Evolutionary conservation across 805 yeast genomes (phyloP), one percentile per base, ranked within the genome.

Genomic region (Candida endomychidarum): DNA sequence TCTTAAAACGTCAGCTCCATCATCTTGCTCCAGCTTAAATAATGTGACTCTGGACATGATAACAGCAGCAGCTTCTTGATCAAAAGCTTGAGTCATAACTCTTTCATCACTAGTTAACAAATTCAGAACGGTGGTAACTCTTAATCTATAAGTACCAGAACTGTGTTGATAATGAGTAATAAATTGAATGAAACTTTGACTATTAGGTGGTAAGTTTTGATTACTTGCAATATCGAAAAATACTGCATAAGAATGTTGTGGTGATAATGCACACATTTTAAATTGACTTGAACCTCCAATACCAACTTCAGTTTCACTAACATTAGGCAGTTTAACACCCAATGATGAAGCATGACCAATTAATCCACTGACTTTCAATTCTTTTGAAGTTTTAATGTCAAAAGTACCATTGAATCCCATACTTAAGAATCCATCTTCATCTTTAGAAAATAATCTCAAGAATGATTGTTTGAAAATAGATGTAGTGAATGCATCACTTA

Each of bases 301-400:
- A 48, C 99, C 99, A 45, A 91, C 78, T 63, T 89, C 96, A 43
- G 91, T 77, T 59, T 93, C 99, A 24, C 96, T 85, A 25, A 93
- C 89, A 56, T 83, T 85, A 27, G 76, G 64, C 29, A 83, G 75
- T 48, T 86, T 80, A 43, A 79, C 78, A 54, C 76, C 75, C 34
- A 81, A 55, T 1, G 81, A 72, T 2, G 74, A 63, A 1, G 78
- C 84, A 57, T 80, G 81, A 3, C 88, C 88, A 34, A 81, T 70
- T 38, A 82, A 57, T 0, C 86, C 87, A 37, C 72, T 71, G 9
- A 81, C 57, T 49, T 75, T 74, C 30, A 80, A 57, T 46, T 78
- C 80, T 5, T 58, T 51, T 0, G 79, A 61, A 4, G 72, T 61
- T 47, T 76, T 77, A 15, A 79, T 67, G 54, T 81, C 86, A 32